These are phyloP conservation scores for Knufia petricola DNA, from an alignment of 2,329 filamentous ascomycete species.

Conservation along the genomic window DNA sequence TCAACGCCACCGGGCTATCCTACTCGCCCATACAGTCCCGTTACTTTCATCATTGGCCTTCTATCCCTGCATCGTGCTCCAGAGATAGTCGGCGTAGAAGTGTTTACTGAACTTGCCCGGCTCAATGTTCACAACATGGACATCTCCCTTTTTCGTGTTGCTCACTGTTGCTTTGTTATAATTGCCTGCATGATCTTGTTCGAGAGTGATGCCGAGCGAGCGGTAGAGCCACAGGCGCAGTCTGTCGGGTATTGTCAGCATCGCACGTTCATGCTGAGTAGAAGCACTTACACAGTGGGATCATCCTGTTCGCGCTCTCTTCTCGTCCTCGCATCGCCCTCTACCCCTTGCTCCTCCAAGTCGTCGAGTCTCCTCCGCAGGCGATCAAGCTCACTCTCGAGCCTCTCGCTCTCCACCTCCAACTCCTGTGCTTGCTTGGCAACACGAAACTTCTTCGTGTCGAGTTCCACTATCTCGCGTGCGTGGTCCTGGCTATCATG, in stretches of 20 bases:
- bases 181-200: slow-evolving; percentile 68
- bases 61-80: slow-evolving; percentile 64
- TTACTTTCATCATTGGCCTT: neutral
- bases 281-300: slow-evolving; percentile 35
- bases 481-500: slow-evolving; percentile 76
- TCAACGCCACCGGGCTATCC: too few species aligned
- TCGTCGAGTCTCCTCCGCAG: slow-evolving; percentile 67
- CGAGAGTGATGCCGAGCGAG: slow-evolving; percentile 80
- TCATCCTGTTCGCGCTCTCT: slow-evolving; percentile 43
- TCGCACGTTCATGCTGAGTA: neutral
- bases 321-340: slow-evolving; percentile 52
- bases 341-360: slow-evolving; percentile 76
- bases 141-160: slow-evolving; percentile 78
- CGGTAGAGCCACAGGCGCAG: slow-evolving; percentile 85
- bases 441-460: slow-evolving; percentile 87
- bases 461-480: slow-evolving; percentile 71
- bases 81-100: slow-evolving; percentile 95
- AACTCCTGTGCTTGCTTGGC: slow-evolving; percentile 85
- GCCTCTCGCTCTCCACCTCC: slow-evolving; percentile 89
- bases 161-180: slow-evolving; percentile 78
- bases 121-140: slow-evolving; percentile 90
- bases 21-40: too few species aligned
- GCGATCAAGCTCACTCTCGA: slow-evolving; percentile 67
- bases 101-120: slow-evolving; percentile 75
- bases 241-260: slow-evolving; percentile 28